These are phyloP conservation scores for Saturnispora sekii DNA, from an alignment of 805 yeast species.

Conservation along the genomic window DNA sequence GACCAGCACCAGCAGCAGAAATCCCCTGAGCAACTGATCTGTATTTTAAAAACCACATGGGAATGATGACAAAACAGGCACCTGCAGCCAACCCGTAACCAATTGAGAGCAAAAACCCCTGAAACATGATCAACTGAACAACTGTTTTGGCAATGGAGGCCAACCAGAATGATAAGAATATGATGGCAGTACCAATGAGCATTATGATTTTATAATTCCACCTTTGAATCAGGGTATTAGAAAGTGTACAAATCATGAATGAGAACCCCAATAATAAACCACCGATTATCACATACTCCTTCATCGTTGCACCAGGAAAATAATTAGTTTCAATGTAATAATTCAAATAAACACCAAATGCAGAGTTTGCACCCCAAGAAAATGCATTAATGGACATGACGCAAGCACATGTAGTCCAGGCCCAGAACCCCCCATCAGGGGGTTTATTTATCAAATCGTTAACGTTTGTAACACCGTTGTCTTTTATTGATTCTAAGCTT, in stretches of 20 bases:
- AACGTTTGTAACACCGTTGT: conserved; percentile 27
- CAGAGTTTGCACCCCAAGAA: conserved; percentile 48
- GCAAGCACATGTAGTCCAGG: conserved; percentile 39
- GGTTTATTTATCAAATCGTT: conserved; percentile 25
- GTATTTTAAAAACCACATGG: conserved; percentile 40
- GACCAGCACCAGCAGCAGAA: conserved; percentile 41
- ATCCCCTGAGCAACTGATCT: conserved; percentile 41
- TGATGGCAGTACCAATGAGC: conserved; percentile 31
- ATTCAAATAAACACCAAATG: conserved; percentile 45
- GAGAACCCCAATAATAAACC: conserved; percentile 46
- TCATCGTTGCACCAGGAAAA: conserved; percentile 41
- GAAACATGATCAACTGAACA: conserved; percentile 39
- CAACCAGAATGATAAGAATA: conserved; percentile 33
- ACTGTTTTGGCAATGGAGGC: conserved; percentile 35
- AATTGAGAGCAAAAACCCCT: conserved; percentile 36
- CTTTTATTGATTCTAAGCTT: conserved; percentile 10
- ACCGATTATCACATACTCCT: conserved; percentile 47
- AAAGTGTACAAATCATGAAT: conserved; percentile 51
- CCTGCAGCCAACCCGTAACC: conserved; percentile 34
- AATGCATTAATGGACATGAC: conserved; percentile 26
- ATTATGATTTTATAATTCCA: conserved; percentile 42
- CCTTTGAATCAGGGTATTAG: conserved; percentile 36
- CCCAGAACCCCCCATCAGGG: conserved; percentile 37
- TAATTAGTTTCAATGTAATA: conserved; percentile 33
- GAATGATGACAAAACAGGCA: conserved; percentile 28